Evolutionary conservation across 202 grass and related monocot genomes (phyloP), one percentile per base, ranked within the genome.

Genomic region (Digitaria exilis): DNA sequence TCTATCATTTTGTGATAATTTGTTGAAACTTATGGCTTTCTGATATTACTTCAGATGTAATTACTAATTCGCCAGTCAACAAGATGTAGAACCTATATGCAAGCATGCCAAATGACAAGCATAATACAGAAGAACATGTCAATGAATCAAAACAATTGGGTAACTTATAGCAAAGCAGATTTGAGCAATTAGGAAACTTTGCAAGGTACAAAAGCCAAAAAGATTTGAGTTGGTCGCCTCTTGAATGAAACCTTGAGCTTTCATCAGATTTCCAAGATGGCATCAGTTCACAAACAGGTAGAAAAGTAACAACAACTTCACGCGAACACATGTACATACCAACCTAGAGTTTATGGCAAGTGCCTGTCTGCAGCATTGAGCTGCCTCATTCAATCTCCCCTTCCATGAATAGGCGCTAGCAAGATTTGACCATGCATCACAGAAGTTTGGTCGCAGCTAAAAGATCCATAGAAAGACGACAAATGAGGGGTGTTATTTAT

Each of bases 381-480:
- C 89, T 66, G 92, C 92, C 50, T 94, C 92, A 46, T 83, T 84
- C 81, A 94, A 75, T 78, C 89, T 91, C 45, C 89, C 92, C 77
- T 94, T 94, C 75, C 92, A 46, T 55, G 92, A 92, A 75, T 94
- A 94, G 18, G 92, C 92, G 18, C 89, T 92, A 77, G 92, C 89
- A 79, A 94, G 79, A 86, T 94, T 94, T 76, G 92, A 92, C 92
- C 92, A 94, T 48, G 89, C 92, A 92, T 94, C 92, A 69, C 84
- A 90, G 64, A 94, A 94, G 75, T 86, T 92, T 46, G 92, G 85
- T 14, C 89, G 87, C 44, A 94, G 84, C 92, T 88, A 90, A 69
- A 74, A 69, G 2, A 66, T 86, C 76, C 48, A 77, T 17, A 73
- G 56, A 84, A 76, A 63, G 9, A 69, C 7, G n/a, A 62, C 19